Base-by-base conservation (phyloP, 2,329 filamentous ascomycete genomes). In the Paecilomyces niveus region DNA sequence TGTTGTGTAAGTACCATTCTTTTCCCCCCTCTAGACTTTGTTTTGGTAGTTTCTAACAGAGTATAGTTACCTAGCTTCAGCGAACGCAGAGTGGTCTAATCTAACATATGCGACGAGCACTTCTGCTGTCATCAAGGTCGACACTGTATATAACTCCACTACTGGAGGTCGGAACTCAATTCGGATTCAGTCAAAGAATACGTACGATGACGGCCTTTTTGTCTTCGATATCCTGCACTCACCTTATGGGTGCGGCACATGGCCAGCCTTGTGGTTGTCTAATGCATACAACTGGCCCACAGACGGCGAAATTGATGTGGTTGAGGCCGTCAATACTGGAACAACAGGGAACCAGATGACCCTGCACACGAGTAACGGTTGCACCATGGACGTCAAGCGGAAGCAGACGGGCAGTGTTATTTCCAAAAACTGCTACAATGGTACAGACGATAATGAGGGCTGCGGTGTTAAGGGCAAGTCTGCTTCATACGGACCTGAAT, bases 221-320 rank as follows among this genome's bases (percentile, higher is more conserved):
- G 75, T 88, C 65, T 88, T 88, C 65, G 85, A 88, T 66, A 77
- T 88, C 63, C 78, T 81, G 60, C 85, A 88, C 71, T 83, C 82
- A 0, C 86, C 85, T 0, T 83, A 78, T 64, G 85, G 84, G 49
- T 88, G 85, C 66, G 84, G 79, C 2, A 84, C 81, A 22, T 89
- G 84, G 86, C 84, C 85, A 1, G 81, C 86, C 0, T 78, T 89
- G 10, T 89, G 87, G 87, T 76, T 89, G 7, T 78, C 79, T 0
- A 86, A 89, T 68, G 74, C 78, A 0, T 72, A 68, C 63, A 80
- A 85, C 72, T 87, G 86, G 86, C 86, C 87, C 3, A 64, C 69
- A 4, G 78, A 87, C 62, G 86, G 86, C 59, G 86, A 89, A 70
- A 86, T 87, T 60, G 85, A 87, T 67, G 67, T 87, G 22, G 79